phyloP scores from a whole-genome alignment of 2,329 filamentous ascomycete species.

The Penicillium sp. region DNA sequence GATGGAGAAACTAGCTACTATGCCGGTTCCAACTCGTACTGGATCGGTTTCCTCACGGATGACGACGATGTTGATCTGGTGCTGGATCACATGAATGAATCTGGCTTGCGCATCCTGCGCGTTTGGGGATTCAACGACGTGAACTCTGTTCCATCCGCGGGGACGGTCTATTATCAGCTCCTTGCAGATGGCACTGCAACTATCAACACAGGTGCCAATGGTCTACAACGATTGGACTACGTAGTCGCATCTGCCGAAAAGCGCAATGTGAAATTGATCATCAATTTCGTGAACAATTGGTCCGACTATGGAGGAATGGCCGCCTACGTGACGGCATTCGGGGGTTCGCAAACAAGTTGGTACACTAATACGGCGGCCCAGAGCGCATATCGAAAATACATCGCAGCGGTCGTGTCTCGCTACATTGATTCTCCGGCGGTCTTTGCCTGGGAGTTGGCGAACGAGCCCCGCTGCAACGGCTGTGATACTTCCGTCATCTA shows the following conservation, averaged over 20 bases:
- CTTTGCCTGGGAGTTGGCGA: constrained; percentile 67
- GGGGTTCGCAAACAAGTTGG: constrained; percentile 53
- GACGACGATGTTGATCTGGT: constrained; percentile 49
- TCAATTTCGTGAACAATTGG: constrained; percentile 63
- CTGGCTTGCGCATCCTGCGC: constrained; percentile 52
- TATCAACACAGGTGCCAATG: constrained; percentile 63
- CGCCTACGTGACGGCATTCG: constrained; percentile 57
- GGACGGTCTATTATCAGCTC: constrained; percentile 47
- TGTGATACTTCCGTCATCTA: constrained; percentile 58
- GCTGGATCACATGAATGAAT: constrained; percentile 29
- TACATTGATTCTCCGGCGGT: constrained; percentile 60
- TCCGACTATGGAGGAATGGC: constrained; percentile 65
- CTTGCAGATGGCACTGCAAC: constrained; percentile 39
- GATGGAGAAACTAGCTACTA: constrained; percentile 44
- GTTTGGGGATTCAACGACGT: constrained; percentile 57
- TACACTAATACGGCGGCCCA: constrained; percentile 57
- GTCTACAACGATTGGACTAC: constrained; percentile 63
- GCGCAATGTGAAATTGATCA: constrained; percentile 62
- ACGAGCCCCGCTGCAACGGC: constrained; percentile 63
- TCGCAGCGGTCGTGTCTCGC: constrained; percentile 57
- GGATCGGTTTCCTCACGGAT: constrained; percentile 51
- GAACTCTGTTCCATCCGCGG: constrained; percentile 37
- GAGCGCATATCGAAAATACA: constrained; percentile 61
- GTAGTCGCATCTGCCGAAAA: constrained; percentile 61
- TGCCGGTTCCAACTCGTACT: constrained; percentile 53